Evolutionary conservation across 2,329 filamentous ascomycete genomes (phyloP).

Genomic region (Harringtonia lauricola): DNA sequence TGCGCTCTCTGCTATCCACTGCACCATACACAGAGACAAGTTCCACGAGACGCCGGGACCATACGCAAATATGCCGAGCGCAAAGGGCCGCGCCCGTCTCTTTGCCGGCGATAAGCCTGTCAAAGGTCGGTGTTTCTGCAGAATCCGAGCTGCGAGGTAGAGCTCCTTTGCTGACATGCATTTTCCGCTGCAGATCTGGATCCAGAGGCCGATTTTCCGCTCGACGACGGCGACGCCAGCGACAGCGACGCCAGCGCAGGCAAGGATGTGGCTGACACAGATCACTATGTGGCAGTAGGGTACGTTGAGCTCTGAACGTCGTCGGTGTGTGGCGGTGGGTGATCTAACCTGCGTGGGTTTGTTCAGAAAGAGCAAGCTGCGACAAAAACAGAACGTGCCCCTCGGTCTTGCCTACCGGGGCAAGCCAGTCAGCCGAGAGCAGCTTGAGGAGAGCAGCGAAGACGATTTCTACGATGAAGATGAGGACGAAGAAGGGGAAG

Average conservation of each 20-base stretch:
- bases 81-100: constrained; percentile 44
- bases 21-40: not conserved
- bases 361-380: constrained; percentile 66
- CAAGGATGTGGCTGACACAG: constrained; percentile 53
- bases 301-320: constrained; percentile 22
- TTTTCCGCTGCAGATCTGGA: constrained; percentile 54
- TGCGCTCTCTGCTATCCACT: not conserved
- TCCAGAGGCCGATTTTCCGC: constrained; percentile 55
- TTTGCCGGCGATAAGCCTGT: constrained; percentile 51
- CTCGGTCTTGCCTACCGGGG: constrained; percentile 77
- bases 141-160: not conserved
- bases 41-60: not conserved
- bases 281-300: constrained; percentile 77
- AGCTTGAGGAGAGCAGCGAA: constrained; percentile 46
- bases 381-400: constrained; percentile 55
- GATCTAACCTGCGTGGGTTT: not conserved
- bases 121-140: constrained; percentile 38
- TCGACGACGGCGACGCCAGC: constrained; percentile 42
- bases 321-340: not conserved
- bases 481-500: constrained; percentile 33
- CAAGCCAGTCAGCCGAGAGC: constrained; percentile 59
- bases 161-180: not conserved
- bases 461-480: constrained; percentile 39
- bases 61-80: constrained; percentile 31
- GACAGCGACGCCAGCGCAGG: constrained; percentile 37